These are phyloP conservation scores for Linum tenue DNA, from an alignment of 345 rosid species.

Conservation along the genomic window DNA sequence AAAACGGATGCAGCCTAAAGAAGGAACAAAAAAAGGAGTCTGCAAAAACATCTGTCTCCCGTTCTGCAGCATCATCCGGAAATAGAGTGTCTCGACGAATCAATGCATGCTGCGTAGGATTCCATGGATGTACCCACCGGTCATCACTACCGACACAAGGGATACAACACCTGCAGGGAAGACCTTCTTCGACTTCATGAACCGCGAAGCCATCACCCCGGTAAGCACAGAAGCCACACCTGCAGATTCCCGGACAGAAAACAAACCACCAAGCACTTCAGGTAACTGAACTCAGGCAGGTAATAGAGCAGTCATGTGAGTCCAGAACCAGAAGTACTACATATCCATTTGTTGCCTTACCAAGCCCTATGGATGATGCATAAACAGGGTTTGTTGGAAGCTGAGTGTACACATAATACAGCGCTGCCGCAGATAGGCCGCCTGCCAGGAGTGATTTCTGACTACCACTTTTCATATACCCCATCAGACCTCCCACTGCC, in stretches of 20 bases:
- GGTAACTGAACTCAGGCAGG: not conserved
- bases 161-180: slow-evolving; percentile 89
- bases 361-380: slow-evolving; percentile 77
- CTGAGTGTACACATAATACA: slow-evolving; percentile 58
- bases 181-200: slow-evolving; percentile 60
- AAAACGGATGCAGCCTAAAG: too few species aligned
- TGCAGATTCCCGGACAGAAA: slow-evolving; percentile 19
- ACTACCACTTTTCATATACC: slow-evolving; percentile 79
- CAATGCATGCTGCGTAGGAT: slow-evolving; percentile 53
- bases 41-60: too few species aligned
- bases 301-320: not conserved
- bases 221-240: slow-evolving; percentile 62
- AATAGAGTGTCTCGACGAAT: not conserved
- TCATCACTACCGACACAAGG: slow-evolving; percentile 62
- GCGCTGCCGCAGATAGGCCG: slow-evolving; percentile 56
- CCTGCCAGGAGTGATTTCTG: slow-evolving; percentile 74
- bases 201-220: slow-evolving; percentile 81
- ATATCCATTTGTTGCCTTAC: slow-evolving; percentile 28
- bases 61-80: too few species aligned
- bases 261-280: not conserved
- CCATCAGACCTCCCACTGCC: slow-evolving; percentile 81
- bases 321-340: not conserved
- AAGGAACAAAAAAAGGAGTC: too few species aligned
- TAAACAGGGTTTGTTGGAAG: slow-evolving; percentile 65
- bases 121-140: slow-evolving; percentile 78